Percentiles rank a stretch among this genome's conserved stretches.
Evolutionary conservation across 441 rosid genomes (phyloP).

Genomic region (Francoa sonchifolia): DNA sequence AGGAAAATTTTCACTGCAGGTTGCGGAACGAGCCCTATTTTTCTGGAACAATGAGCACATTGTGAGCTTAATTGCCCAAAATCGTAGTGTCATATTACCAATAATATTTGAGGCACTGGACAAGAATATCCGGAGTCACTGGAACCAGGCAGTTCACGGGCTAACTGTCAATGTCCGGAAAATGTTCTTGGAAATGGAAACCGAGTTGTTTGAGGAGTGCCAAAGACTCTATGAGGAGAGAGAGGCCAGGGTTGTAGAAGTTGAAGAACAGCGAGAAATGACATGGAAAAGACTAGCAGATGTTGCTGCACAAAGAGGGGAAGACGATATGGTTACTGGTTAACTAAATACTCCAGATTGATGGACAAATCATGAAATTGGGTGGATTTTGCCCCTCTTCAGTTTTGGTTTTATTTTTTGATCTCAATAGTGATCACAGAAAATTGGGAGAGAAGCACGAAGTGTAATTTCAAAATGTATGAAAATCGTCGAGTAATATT

Average conservation of each 20-base stretch:
- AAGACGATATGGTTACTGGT: constrained; percentile 42
- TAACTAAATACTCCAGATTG: no score
- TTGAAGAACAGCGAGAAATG: constrained; percentile 60
- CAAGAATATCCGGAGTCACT: constrained; percentile 59
- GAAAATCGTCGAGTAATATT: no score
- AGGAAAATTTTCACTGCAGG: constrained; percentile 31
- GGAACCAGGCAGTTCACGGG: constrained; percentile 92
- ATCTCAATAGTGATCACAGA: no score
- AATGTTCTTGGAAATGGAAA: constrained; percentile 85
- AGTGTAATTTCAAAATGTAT: no score
- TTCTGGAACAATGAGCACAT: constrained; percentile 91
- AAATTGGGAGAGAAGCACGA: no score
- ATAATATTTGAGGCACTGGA: constrained; percentile 68
- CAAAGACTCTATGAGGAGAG: constrained; percentile 49
- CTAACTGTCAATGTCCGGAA: constrained; percentile 60
- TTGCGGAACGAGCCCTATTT: constrained; percentile 84
- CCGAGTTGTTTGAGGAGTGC: constrained; percentile 66
- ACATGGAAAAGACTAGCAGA: constrained; percentile 79
- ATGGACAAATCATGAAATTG: no score
- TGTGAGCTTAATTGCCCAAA: constrained; percentile 67
- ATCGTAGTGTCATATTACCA: constrained; percentile 49
- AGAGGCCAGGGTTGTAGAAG: constrained; percentile 43
- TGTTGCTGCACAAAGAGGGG: constrained; percentile 47
- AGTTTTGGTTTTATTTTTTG: constrained; percentile 1
- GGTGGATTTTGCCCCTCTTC: constrained; percentile 1